These are phyloP conservation scores for Penicillium paradoxum DNA, from an alignment of 495 filamentous ascomycete species.

Conservation along the genomic window DNA sequence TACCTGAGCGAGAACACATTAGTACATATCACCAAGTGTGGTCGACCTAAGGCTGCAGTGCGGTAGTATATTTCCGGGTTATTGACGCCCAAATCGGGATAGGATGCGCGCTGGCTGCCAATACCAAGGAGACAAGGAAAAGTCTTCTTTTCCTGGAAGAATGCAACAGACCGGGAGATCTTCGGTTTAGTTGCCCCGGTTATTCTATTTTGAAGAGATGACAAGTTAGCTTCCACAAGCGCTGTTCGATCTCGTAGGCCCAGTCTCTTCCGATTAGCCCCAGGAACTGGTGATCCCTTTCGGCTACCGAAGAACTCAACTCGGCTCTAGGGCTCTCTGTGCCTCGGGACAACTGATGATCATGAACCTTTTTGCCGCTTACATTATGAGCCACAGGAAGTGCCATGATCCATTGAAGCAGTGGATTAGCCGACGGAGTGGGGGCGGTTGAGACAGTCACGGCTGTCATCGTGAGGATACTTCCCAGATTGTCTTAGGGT, in stretches of 20 bases:
- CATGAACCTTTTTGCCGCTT: background rate
- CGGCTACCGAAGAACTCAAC: background rate
- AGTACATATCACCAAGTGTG: too few species aligned
- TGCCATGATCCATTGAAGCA: too few species aligned
- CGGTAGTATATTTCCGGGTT: too few species aligned
- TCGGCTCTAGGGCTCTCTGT: background rate
- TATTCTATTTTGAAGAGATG: background rate
- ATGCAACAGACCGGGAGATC: background rate
- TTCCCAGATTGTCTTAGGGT: too few species aligned
- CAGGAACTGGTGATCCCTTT: background rate
- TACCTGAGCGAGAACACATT: too few species aligned
- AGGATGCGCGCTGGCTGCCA: background rate
- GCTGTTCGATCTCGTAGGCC: background rate
- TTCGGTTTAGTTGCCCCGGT: background rate
- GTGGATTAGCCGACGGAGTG: too few species aligned
- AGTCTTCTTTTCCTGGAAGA: background rate
- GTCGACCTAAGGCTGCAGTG: too few species aligned
- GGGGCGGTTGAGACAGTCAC: too few species aligned
- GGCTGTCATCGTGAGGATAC: too few species aligned
- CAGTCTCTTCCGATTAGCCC: background rate
- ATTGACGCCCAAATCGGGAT: background rate
- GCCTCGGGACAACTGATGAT: background rate
- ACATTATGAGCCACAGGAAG: too few species aligned
- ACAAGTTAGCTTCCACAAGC: background rate
- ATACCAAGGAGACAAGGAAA: background rate